Conservation (phyloP, 306 rosid genomes). For the Trifolium repens region DNA sequence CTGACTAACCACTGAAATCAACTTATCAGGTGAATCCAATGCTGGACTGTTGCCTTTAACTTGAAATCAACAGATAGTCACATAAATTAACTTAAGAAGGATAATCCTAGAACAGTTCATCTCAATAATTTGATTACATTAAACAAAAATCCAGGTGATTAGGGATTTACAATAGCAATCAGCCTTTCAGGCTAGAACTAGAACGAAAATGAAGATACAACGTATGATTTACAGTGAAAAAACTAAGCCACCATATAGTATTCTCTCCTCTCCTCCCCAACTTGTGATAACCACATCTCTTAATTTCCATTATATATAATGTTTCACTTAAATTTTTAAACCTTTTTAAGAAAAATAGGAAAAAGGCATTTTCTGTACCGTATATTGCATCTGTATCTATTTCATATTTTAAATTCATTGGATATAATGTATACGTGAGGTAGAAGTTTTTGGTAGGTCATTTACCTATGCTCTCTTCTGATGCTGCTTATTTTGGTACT, state of each 20-base stretch:
- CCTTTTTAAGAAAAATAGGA: slow-evolving; percentile 16
- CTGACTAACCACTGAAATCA: not conserved
- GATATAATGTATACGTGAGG: slow-evolving; percentile 33
- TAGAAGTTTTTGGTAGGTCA: slow-evolving; percentile 29
- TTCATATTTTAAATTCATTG: slow-evolving; percentile 35
- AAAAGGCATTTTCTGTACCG: slow-evolving; percentile 34
- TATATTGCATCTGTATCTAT: slow-evolving; percentile 39
- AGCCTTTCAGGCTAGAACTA: slow-evolving; percentile 46
- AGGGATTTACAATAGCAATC: slow-evolving; percentile 54
- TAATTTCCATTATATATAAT: slow-evolving; percentile 21
- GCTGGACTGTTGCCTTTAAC: not conserved
- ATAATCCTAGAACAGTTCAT: not conserved
- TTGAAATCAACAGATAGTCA: not conserved
- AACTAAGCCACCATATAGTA: slow-evolving; percentile 35
- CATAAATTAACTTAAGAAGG: not conserved
- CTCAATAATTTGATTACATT: slow-evolving; percentile 29
- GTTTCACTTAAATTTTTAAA: slow-evolving; percentile 29
- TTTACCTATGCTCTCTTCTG: slow-evolving; percentile 64
- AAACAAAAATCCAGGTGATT: slow-evolving; percentile 34
- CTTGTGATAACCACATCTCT: slow-evolving; percentile 35
- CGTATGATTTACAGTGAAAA: slow-evolving; percentile 38
- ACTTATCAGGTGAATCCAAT: not conserved
- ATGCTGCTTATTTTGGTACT: slow-evolving; percentile 48
- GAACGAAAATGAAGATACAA: slow-evolving; percentile 37
- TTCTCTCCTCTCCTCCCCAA: slow-evolving; percentile 36